Conservation (phyloP, 2,329 filamentous ascomycete genomes). For the Colletotrichum aenigma region DNA sequence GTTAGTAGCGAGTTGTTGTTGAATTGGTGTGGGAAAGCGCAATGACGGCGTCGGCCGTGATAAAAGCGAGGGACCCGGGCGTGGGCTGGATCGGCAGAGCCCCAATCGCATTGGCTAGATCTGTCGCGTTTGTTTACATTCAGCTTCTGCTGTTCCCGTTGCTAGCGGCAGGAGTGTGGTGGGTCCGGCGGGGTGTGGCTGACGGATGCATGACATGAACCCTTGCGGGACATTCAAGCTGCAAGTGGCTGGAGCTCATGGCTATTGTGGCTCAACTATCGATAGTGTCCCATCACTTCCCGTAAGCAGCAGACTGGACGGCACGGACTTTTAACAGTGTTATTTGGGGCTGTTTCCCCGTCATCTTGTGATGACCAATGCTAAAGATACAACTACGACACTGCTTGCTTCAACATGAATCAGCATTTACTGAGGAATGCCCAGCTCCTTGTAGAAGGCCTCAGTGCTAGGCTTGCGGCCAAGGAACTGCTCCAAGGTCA, state of each 20-base stretch:
- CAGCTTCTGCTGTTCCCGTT: constrained; percentile 10
- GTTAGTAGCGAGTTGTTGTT: background rate
- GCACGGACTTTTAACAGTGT: background rate
- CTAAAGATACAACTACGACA: background rate
- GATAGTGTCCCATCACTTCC: background rate
- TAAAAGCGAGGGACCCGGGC: constrained; percentile 1
- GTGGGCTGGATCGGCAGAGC: background rate
- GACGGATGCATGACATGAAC: background rate
- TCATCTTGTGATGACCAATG: background rate
- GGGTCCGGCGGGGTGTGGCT: constrained; percentile 20
- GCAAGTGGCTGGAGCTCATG: background rate
- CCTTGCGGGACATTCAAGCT: background rate
- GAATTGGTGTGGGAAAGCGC: background rate
- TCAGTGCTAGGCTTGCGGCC: constrained; percentile 78
- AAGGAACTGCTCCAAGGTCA: constrained; percentile 77
- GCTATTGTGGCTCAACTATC: background rate
- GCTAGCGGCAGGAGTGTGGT: constrained; percentile 16
- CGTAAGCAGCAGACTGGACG: background rate
- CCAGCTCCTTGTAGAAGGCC: constrained; percentile 81
- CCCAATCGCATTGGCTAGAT: constrained; percentile 1
- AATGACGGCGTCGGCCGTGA: background rate
- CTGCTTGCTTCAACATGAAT: background rate
- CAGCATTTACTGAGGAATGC: constrained; percentile 34
- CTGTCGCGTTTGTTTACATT: constrained; percentile 25
- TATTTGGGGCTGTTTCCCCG: background rate